Evolutionary conservation across 352 stramenopile species (phyloP), one percentile per base, ranked within the genome.

Genomic region (Pythium plurisporium): DNA sequence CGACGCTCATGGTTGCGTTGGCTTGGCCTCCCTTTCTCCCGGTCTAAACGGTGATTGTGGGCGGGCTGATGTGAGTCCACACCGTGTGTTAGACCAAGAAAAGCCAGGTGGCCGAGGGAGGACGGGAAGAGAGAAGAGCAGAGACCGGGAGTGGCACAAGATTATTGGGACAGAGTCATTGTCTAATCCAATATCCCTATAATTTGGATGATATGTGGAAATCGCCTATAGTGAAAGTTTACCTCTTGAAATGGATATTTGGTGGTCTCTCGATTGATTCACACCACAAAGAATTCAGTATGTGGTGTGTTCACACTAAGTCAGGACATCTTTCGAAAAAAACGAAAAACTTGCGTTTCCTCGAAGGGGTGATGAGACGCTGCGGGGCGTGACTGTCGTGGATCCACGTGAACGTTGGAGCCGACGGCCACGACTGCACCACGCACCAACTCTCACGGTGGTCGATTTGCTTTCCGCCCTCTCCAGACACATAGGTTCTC

Each of bases 281-380:
- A 40, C 45, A 52, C n/a, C 19, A 51, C 4, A 51, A 51, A 12
- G 5, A 9, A 40, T 5, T 3, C 7, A 1, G 38, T 9, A 20
- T 22, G 2, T 30, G 19, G 20, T 17, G 44, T 54, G n/a, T 17
- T 6, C 12, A 45, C 33, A 14, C 19, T 53, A 31, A 34, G 33
- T 5, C 45, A 45, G 43, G 45, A n/a, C 25, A 5, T 7, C 46
- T 49, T 64, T 64, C 56, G 56, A 64, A 64, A 64, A 62, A 64
- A n/a, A n/a, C n/a, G n/a, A 23, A n/a, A 50, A 27, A 48, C 17
- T n/a, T 22, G 37, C 26, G 33, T 41, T 42, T 49, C 12, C 34
- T 26, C 41, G 29, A 37, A 46, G 31, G 55, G 55, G 54, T 54
- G 56, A 64, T 64, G 56, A 64, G 56, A 64, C 56, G 30, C 36